Conservation (phyloP, 345 rosid species). For the Gossypium stocksii region DNA sequence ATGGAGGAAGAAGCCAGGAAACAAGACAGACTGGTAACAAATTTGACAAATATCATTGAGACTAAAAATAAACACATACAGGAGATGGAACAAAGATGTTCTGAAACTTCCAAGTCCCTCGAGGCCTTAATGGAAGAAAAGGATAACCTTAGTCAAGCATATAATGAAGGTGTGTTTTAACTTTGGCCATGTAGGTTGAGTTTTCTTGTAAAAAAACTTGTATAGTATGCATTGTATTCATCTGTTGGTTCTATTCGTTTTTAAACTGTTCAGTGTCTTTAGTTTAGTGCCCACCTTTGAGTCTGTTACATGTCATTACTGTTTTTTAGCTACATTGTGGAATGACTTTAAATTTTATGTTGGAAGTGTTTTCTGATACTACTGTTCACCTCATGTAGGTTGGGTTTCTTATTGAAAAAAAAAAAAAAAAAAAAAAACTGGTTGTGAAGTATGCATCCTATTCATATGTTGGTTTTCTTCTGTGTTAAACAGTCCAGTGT, state of each 20-base stretch:
- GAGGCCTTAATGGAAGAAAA: conserved; percentile 56
- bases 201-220: background rate
- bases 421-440: background rate
- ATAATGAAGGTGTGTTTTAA: conserved; percentile 62
- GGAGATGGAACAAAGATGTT: conserved; percentile 54
- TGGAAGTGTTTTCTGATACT: background rate
- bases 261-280: background rate
- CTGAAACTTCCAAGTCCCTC: conserved; percentile 46
- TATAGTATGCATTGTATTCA: background rate
- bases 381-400: background rate
- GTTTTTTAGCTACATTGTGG: background rate
- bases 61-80: conserved; percentile 45
- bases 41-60: conserved; percentile 50
- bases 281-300: background rate
- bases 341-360: background rate
- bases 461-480: background rate
- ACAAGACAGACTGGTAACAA: conserved; percentile 58
- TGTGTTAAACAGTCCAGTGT: background rate
- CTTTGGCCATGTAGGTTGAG: background rate
- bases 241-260: background rate
- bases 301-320: background rate
- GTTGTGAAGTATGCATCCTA: conserved; percentile 2
- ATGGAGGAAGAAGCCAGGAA: conserved; percentile 88
- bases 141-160: conserved; percentile 68
- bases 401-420: background rate